Conservation (phyloP, 2,329 filamentous ascomycete species). For the Penicillium frequentans region DNA sequence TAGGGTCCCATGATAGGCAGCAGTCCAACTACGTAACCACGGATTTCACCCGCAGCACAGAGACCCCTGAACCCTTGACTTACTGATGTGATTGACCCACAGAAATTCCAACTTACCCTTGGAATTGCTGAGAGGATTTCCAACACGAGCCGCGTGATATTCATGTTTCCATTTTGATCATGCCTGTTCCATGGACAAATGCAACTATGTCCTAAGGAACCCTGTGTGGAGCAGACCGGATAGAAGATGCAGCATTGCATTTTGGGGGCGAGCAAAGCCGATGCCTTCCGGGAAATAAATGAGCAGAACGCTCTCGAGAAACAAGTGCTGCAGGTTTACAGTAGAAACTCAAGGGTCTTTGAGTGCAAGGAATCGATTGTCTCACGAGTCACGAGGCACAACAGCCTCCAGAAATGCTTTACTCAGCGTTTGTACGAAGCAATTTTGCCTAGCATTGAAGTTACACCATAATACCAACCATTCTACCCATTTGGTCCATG, state of each 20-base stretch:
- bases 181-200: background rate
- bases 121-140: background rate
- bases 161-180: background rate
- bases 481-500: background rate
- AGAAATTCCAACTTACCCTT: background rate
- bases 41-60: background rate
- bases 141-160: background rate
- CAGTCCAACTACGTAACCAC: background rate
- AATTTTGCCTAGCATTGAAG: background rate
- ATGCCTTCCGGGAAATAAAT: background rate
- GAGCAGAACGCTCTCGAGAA: background rate
- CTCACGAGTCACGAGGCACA: background rate
- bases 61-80: slow-evolving; percentile 2
- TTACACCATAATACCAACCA: background rate
- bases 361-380: background rate
- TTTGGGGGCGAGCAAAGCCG: background rate
- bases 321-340: background rate
- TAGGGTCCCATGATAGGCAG: background rate
- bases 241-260: background rate
- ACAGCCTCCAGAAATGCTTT: background rate
- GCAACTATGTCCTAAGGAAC: background rate
- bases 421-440: background rate
- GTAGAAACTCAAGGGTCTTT: background rate
- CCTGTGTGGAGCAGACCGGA: background rate
- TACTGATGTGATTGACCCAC: slow-evolving; percentile 1